Conservation (phyloP, 2,329 filamentous ascomycete species). For the Colletotrichum coccodes region DNA sequence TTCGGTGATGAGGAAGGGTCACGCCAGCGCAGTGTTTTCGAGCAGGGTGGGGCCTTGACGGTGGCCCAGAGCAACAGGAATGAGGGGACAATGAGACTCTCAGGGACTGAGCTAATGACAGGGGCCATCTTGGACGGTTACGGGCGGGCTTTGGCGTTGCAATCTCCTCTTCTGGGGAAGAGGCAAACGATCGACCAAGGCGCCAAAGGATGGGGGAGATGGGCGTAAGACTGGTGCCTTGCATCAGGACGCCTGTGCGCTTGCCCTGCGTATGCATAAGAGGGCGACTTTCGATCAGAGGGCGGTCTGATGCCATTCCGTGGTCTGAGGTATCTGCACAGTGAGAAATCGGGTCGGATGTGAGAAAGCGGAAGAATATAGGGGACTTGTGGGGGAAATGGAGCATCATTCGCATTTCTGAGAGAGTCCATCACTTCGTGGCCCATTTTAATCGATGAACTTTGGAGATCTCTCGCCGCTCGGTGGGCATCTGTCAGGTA, state of each 20-base stretch:
- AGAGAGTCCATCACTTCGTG: not conserved
- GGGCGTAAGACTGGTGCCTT: slow-evolving; percentile 26
- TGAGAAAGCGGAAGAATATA: not conserved
- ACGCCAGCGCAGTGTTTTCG: not conserved
- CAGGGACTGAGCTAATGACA: slow-evolving; percentile 22
- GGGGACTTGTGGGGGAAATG: slow-evolving; percentile 2
- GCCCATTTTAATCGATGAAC: slow-evolving; percentile 9
- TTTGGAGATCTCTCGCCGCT: slow-evolving; percentile 11
- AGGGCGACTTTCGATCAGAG: slow-evolving; percentile 1
- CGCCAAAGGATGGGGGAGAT: not conserved
- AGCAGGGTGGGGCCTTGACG: not conserved
- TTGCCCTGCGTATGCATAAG: slow-evolving; percentile 3
- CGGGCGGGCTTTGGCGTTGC: slow-evolving; percentile 8
- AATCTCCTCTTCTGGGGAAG: slow-evolving; percentile 12
- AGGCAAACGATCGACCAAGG: slow-evolving; percentile 9
- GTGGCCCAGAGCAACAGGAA: slow-evolving; percentile 5
- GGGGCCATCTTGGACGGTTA: slow-evolving; percentile 8
- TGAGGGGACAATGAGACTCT: slow-evolving; percentile 26
- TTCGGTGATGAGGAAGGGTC: not conserved
- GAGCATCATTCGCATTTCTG: slow-evolving; percentile 19
- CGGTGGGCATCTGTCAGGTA: slow-evolving; percentile 22
- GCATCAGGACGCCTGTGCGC: slow-evolving; percentile 18
- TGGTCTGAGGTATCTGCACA: not conserved
- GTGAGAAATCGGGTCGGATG: not conserved
- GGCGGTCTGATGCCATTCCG: not conserved